phyloP scores from a whole-genome alignment of 768 basidiomycete genomes.

The Daedalea quercina region DNA sequence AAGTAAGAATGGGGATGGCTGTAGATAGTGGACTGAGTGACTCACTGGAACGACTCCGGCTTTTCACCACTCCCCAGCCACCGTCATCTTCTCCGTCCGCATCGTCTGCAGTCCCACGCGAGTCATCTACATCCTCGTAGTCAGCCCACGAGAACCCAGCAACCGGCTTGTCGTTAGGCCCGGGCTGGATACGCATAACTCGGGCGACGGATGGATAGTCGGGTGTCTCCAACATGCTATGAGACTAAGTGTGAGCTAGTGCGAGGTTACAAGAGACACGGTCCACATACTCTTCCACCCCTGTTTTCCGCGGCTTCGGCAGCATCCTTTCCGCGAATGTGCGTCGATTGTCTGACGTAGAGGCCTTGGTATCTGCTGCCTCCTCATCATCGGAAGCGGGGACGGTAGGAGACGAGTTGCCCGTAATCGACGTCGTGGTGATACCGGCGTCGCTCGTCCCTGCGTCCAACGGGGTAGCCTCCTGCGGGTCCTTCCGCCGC shows the following conservation, averaged over 20 bases:
- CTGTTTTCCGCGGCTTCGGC: conserved; percentile 60
- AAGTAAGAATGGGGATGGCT: neutral
- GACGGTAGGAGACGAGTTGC: conserved; percentile 30
- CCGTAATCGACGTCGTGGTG: conserved; percentile 37
- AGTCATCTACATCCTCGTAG: conserved; percentile 56
- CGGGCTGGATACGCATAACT: conserved; percentile 62
- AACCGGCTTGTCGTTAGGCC: conserved; percentile 50
- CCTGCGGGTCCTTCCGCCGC: conserved; percentile 13
- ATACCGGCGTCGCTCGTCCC: conserved; percentile 36
- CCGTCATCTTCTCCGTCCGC: conserved; percentile 71
- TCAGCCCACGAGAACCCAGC: conserved; percentile 70
- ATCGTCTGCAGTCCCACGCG: conserved; percentile 39
- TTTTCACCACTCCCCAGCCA: conserved; percentile 70
- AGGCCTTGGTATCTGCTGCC: neutral
- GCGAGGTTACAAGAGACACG: neutral
- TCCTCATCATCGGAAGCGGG: conserved; percentile 26
- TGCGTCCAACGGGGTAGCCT: neutral
- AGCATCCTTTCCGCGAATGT: conserved; percentile 58
- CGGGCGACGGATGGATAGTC: conserved; percentile 50
- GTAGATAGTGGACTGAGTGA: conserved; percentile 5
- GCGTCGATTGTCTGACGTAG: conserved; percentile 15
- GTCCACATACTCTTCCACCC: conserved; percentile 58
- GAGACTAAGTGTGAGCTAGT: neutral
- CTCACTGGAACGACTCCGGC: conserved; percentile 34
- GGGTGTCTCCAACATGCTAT: conserved; percentile 59